Evolutionary conservation across 2,329 filamentous ascomycete genomes (phyloP).

Genomic region (Ascochyta lentis): DNA sequence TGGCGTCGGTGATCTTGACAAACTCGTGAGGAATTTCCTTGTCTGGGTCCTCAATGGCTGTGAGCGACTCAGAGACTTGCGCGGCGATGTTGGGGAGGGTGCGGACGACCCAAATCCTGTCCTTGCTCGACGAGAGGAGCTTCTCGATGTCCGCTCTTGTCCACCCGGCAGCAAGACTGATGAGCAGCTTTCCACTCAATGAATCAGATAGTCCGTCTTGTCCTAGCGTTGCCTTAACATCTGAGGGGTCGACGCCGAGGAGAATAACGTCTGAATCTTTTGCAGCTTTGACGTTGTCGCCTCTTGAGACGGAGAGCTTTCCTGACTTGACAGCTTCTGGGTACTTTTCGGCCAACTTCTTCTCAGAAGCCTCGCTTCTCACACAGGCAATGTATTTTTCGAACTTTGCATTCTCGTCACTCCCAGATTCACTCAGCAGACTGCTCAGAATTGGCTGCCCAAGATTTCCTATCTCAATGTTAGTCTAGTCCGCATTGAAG

Average conservation of each 20-base stretch:
- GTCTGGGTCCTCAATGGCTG: conserved; percentile 36
- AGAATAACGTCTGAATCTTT: conserved; percentile 52
- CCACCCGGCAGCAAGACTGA: conserved; percentile 62
- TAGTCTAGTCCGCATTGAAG: neutral
- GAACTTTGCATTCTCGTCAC: conserved; percentile 29
- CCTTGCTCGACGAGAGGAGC: conserved; percentile 34
- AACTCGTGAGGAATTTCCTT: conserved; percentile 22
- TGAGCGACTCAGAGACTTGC: conserved; percentile 53
- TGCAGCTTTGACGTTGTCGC: conserved; percentile 47
- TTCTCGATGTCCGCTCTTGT: conserved; percentile 50
- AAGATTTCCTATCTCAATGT: conserved; percentile 45
- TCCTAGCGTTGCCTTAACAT: conserved; percentile 50
- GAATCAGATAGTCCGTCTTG: conserved; percentile 50
- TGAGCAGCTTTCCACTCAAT: conserved; percentile 55
- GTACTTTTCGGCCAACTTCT: conserved; percentile 44
- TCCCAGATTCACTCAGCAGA: conserved; percentile 32
- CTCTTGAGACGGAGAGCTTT: conserved; percentile 44
- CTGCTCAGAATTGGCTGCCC: conserved; percentile 49
- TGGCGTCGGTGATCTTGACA: conserved; percentile 24
- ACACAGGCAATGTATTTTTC: conserved; percentile 53
- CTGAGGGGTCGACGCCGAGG: conserved; percentile 56
- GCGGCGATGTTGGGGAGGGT: conserved; percentile 57
- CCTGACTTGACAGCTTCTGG: conserved; percentile 31
- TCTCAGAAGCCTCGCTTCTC: conserved; percentile 47
- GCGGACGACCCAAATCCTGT: conserved; percentile 45